Evolutionary conservation across 1,284 basidiomycete genomes (phyloP), one percentile per base, ranked within the genome.

Genomic region (Flammula alnicola): DNA sequence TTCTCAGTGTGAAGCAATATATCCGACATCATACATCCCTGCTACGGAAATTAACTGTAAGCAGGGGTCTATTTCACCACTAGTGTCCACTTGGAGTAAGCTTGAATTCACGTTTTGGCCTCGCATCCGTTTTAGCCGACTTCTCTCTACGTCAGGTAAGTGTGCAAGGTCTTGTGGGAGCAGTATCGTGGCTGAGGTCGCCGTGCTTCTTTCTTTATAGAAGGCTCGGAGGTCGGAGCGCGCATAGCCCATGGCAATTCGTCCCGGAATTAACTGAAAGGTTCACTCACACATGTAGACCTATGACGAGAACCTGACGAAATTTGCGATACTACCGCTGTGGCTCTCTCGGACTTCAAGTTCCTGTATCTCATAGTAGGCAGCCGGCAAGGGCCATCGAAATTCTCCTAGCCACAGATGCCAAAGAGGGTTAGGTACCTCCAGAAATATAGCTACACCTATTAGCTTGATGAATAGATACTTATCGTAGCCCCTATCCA

Each of bases 181-280:
- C n/a, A n/a, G n/a, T n/a, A n/a, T n/a, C n/a, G n/a, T n/a, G n/a
- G n/a, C n/a, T n/a, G n/a, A n/a, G n/a, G n/a, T 6, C 25, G 4
- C 39, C 29, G 16, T 31, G 40, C 26, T 30, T 44, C 41, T 49
- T 22, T 44, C 41, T 49, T 22, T 20, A 22, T 23, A 32, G 47
- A 49, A 49, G 33, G 14, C n/a, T 36, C 25, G 40, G 40, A 48
- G 46, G 38, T 40, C 31, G 46, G 47, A 37, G 40, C 20, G 20
- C 32, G 39, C 2, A 20, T n/a, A 19, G 26, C 31, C 40, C 40
- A 26, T 42, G 14, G 40, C 19, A 20, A 12, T 19, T 8, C 16
- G 19, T 31, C n/a, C 20, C 26, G 27, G 31, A 16, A 30, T 42
- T 16, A n/a, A n/a, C 40, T 19, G 40, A 42, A n/a, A n/a, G n/a